These are phyloP conservation scores for Lindgomyces ingoldianus DNA, from an alignment of 495 filamentous ascomycete genomes.

Conservation along the genomic window DNA sequence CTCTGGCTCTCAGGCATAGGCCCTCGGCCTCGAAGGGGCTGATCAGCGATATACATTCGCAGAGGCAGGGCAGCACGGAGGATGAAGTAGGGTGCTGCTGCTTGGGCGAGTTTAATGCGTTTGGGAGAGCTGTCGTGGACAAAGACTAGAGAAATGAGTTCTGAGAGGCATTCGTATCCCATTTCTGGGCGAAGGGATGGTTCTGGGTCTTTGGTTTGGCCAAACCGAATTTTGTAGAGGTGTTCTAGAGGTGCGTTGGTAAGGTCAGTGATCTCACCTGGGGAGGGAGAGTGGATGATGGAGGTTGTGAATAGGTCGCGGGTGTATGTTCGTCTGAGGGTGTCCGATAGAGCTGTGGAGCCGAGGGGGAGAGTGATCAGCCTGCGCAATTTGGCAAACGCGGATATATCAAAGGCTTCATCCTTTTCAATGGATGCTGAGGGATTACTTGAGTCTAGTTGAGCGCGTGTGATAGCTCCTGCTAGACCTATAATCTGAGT, in stretches of 20 bases:
- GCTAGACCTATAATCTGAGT: slow-evolving; percentile 59
- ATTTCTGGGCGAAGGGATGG: slow-evolving; percentile 69
- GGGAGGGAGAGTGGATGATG: slow-evolving; percentile 71
- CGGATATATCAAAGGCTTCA: slow-evolving; percentile 76
- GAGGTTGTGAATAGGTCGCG: slow-evolving; percentile 79
- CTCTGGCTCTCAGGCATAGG: slow-evolving; percentile 83
- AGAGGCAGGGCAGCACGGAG: slow-evolving; percentile 77
- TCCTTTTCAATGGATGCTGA: slow-evolving; percentile 57
- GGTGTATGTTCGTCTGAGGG: slow-evolving; percentile 68
- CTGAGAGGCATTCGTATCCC: slow-evolving; percentile 75
- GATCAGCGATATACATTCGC: slow-evolving; percentile 83
- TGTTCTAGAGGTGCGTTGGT: slow-evolving; percentile 56
- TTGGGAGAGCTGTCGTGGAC: slow-evolving; percentile 43
- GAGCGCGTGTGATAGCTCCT: slow-evolving; percentile 61
- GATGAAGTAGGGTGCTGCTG: slow-evolving; percentile 80
- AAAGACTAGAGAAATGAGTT: slow-evolving; percentile 58
- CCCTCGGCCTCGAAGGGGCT: slow-evolving; percentile 87
- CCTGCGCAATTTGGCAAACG: slow-evolving; percentile 66
- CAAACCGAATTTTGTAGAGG: slow-evolving; percentile 65
- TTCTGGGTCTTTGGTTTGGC: slow-evolving; percentile 67
- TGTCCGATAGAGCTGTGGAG: slow-evolving; percentile 61
- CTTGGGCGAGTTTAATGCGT: slow-evolving; percentile 66
- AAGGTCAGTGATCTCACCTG: slow-evolving; percentile 54
- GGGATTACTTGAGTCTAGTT: slow-evolving; percentile 49
- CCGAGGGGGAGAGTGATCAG: slow-evolving; percentile 78